Conservation (phyloP, 1,284 basidiomycete genomes). For the Ganoderma meredithae region DNA sequence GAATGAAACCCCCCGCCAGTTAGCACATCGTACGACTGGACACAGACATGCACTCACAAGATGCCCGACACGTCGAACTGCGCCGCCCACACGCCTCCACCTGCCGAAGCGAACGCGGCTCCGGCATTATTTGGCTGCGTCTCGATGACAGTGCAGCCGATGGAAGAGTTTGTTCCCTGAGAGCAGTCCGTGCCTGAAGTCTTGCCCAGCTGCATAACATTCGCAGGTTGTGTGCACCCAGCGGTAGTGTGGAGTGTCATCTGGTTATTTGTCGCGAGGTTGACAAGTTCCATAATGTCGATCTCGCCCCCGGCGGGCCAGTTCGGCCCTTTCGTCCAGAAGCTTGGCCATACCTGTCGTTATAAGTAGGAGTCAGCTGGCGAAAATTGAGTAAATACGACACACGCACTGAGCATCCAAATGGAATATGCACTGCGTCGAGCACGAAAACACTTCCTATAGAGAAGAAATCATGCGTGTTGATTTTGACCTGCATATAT, state of each 20-base stretch:
- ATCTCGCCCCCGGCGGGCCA: constrained; percentile 69
- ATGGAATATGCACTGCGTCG: constrained; percentile 55
- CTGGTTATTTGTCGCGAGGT: constrained; percentile 52
- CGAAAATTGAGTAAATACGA: background rate
- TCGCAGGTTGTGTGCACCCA: constrained; percentile 44
- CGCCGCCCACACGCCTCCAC: constrained; percentile 70
- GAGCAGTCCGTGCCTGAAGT: constrained; percentile 51
- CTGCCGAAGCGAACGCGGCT: constrained; percentile 58
- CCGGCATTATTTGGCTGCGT: constrained; percentile 56
- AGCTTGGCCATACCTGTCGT: constrained; percentile 56
- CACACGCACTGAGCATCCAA: constrained; percentile 52
- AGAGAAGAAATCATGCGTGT: constrained; percentile 56
- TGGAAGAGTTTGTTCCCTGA: constrained; percentile 58
- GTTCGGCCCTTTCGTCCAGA: constrained; percentile 58
- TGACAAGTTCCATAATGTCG: constrained; percentile 58
- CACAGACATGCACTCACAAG: constrained; percentile 30
- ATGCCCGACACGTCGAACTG: constrained; percentile 65
- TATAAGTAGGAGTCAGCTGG: background rate
- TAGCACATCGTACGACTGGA: constrained; percentile 19
- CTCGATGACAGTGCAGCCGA: constrained; percentile 28
- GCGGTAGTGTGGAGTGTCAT: constrained; percentile 54
- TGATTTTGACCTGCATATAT: constrained; percentile 54
- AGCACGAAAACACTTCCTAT: constrained; percentile 56
- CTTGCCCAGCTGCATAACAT: constrained; percentile 46
- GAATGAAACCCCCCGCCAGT: background rate